phyloP scores from a whole-genome alignment of 371 early-diverging fungal species.

The Actinomortierella wolfii region DNA sequence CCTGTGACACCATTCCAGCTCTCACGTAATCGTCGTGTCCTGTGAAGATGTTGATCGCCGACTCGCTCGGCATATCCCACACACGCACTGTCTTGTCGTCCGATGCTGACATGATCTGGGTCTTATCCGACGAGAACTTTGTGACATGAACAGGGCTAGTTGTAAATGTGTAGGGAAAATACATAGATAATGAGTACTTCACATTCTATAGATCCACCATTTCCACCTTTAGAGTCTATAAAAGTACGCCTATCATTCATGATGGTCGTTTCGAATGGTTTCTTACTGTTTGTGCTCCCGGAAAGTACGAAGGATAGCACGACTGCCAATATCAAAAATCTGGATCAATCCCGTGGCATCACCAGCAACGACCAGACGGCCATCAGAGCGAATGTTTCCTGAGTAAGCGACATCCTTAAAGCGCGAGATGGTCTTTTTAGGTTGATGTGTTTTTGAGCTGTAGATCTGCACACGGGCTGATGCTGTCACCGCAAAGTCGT shows the following conservation, averaged over 20 bases:
- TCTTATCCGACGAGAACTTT: slow-evolving; percentile 78
- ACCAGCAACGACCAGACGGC: slow-evolving; percentile 91
- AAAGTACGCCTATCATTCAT: no score
- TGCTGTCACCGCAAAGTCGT: slow-evolving; percentile 89
- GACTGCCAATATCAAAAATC: slow-evolving; percentile 75
- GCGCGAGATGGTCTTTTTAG: slow-evolving; percentile 88
- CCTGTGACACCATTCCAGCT: slow-evolving; percentile 69
- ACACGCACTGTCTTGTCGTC: slow-evolving; percentile 91
- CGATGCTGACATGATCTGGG: slow-evolving; percentile 83
- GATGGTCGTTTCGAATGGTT: no score
- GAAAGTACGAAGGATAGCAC: slow-evolving; percentile 89
- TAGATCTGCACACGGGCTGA: slow-evolving; percentile 93
- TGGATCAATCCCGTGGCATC: slow-evolving; percentile 90
- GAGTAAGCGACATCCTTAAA: slow-evolving; percentile 89
- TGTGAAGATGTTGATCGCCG: slow-evolving; percentile 70
- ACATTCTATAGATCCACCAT: no score
- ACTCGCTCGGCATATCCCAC: slow-evolving; percentile 92
- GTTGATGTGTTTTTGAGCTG: slow-evolving; percentile 76
- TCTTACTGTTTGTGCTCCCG: slow-evolving; percentile 80
- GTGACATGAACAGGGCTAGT: slow-evolving; percentile 82
- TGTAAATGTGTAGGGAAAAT: background rate
- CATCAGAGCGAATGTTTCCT: slow-evolving; percentile 83
- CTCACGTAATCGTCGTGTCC: slow-evolving; percentile 94
- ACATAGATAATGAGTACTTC: no score
- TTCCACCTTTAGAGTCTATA: no score